Evolutionary conservation across 2,329 filamentous ascomycete species (phyloP).

Genomic region (Apiospora marii): DNA sequence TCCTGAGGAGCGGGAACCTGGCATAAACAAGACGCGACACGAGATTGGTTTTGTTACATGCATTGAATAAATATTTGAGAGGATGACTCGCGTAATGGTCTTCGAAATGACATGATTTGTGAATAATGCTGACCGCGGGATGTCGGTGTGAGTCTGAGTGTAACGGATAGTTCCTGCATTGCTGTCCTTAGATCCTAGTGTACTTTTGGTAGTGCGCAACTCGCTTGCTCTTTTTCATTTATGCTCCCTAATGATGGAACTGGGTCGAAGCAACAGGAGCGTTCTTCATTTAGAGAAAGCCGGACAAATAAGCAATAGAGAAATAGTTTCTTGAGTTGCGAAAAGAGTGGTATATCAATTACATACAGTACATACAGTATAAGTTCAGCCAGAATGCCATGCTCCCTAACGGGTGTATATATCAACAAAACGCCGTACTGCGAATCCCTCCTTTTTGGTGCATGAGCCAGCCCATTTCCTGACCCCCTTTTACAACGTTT

Average conservation of each 20-base stretch:
- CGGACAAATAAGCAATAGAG: no score
- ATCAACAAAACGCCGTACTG: slow-evolving; percentile 12
- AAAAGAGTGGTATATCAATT: slow-evolving; percentile 17
- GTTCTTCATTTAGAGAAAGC: not conserved
- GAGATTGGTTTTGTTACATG: no score
- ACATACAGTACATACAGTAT: slow-evolving; percentile 8
- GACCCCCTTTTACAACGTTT: not conserved
- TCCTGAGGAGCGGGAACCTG: no score
- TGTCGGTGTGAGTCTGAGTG: no score
- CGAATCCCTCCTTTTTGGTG: not conserved
- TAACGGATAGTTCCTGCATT: no score
- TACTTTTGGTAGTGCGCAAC: no score
- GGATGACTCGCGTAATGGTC: no score
- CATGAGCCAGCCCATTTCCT: not conserved
- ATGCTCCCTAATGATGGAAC: not conserved
- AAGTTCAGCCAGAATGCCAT: slow-evolving; percentile 3
- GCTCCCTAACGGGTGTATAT: not conserved
- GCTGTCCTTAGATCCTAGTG: no score
- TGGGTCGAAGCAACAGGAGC: not conserved
- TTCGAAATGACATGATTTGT: no score
- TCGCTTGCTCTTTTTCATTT: not conserved
- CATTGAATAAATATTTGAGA: no score
- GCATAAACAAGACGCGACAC: no score
- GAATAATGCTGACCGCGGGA: no score
- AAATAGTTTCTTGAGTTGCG: not conserved